Percentiles rank a stretch among this genome's conserved stretches.
Evolutionary conservation across 1,139 yeast genomes (phyloP).

Genomic region (Sugiyamaella xylanicola): DNA sequence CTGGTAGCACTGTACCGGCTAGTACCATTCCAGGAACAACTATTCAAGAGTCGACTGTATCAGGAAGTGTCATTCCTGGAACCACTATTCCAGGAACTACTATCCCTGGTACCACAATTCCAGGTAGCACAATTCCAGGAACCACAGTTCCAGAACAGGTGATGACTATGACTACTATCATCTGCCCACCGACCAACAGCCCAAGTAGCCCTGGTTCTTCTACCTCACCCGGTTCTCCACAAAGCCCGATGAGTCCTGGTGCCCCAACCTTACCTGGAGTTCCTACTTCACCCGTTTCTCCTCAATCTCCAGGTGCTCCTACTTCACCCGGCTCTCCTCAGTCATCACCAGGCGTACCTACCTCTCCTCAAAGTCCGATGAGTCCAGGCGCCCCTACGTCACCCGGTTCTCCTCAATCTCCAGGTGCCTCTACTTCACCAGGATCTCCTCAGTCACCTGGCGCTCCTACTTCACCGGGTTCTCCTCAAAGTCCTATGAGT

Average conservation of each 20-base stretch:
- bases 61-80: conserved; percentile 29
- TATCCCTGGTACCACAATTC: conserved; percentile 24
- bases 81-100: conserved; percentile 26
- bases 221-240: conserved; percentile 19
- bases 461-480: conserved; percentile 5
- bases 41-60: conserved; percentile 21
- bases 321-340: background rate
- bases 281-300: background rate
- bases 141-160: conserved; percentile 1
- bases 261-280: background rate
- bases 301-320: background rate
- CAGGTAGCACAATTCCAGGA: conserved; percentile 15
- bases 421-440: conserved; percentile 13
- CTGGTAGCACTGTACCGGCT: conserved; percentile 27
- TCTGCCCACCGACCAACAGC: background rate
- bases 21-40: conserved; percentile 24
- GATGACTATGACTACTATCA: background rate
- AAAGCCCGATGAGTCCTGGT: conserved; percentile 16
- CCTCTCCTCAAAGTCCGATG: background rate
- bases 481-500: conserved; percentile 5
- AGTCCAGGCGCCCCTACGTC: background rate
- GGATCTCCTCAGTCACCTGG: conserved; percentile 14
- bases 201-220: background rate
- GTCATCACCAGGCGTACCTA: background rate
- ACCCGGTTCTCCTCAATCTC: conserved; percentile 20